A percentile compares a stretch with the other conserved stretches of the same genome.
Evolutionary conservation across 192 early-diverging fungal species (phyloP).

Genomic region (Glomus cerebriforme): DNA sequence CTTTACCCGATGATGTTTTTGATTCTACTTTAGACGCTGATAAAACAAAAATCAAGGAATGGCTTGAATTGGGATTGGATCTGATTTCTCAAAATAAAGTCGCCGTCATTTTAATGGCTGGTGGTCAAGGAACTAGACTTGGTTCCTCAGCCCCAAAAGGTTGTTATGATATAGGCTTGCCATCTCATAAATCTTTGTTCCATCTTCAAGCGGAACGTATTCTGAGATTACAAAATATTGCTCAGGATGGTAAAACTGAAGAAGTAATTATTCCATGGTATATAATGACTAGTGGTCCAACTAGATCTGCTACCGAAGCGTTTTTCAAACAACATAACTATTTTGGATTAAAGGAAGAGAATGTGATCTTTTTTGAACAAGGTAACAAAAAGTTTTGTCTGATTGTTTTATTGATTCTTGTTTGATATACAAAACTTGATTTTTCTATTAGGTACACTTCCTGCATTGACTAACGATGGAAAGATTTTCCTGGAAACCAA

Average conservation of each 20-base stretch:
- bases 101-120: constrained; percentile 91
- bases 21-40: constrained; percentile 62
- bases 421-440: background rate
- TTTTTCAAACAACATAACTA: constrained; percentile 82
- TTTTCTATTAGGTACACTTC: constrained; percentile 67
- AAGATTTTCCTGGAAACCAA: constrained; percentile 82
- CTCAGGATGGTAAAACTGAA: constrained; percentile 40
- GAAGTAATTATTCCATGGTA: constrained; percentile 93
- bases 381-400: constrained; percentile 44
- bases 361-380: constrained; percentile 97
- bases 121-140: constrained; percentile 85
- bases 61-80: constrained; percentile 75
- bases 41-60: constrained; percentile 57
- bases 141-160: constrained; percentile 87
- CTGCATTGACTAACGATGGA: constrained; percentile 90
- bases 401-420: background rate
- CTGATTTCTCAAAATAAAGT: constrained; percentile 88
- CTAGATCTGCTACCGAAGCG: constrained; percentile 70
- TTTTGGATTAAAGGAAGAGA: constrained; percentile 84
- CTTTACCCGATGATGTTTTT: constrained; percentile 72
- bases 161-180: constrained; percentile 92
- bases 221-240: constrained; percentile 74
- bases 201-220: constrained; percentile 96
- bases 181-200: constrained; percentile 87
- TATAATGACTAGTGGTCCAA: constrained; percentile 98